These are phyloP conservation scores for Corymbia citriodora DNA, from an alignment of 441 rosid species.

Conservation along the genomic window DNA sequence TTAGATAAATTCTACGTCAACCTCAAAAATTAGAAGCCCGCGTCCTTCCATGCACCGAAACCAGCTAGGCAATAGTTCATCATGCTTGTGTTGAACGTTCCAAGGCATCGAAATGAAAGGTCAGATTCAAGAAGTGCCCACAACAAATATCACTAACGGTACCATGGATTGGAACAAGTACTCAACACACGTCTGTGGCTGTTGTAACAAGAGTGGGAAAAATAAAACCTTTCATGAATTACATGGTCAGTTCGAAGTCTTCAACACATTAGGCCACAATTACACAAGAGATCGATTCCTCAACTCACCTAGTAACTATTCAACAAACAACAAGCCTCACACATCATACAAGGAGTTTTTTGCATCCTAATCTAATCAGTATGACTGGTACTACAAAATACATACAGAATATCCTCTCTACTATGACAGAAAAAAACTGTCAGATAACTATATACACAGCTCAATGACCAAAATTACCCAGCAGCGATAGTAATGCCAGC, in stretches of 20 bases:
- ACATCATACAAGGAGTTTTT: neutral
- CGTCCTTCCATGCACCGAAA: neutral
- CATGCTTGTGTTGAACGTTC: neutral
- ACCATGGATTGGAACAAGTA: neutral
- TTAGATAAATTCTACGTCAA: neutral
- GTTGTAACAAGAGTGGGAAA: neutral
- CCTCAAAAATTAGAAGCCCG: neutral
- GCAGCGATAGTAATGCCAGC: conserved; percentile 41
- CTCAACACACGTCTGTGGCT: neutral
- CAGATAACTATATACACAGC: neutral
- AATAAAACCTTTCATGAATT: neutral
- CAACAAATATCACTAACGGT: neutral
- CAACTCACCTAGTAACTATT: neutral
- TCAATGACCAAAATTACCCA: neutral
- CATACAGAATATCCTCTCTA: neutral
- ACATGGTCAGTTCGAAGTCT: neutral
- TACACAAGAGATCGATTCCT: neutral
- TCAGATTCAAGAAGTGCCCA: neutral
- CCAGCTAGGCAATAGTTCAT: neutral
- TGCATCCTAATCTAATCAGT: neutral
- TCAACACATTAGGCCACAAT: neutral
- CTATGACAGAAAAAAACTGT: neutral
- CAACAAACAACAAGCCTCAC: neutral
- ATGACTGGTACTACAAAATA: neutral
- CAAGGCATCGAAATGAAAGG: neutral